Evolutionary conservation across 1,284 basidiomycete genomes (phyloP), one percentile per base, ranked within the genome.

Genomic region (Leccinum pachyderme): DNA sequence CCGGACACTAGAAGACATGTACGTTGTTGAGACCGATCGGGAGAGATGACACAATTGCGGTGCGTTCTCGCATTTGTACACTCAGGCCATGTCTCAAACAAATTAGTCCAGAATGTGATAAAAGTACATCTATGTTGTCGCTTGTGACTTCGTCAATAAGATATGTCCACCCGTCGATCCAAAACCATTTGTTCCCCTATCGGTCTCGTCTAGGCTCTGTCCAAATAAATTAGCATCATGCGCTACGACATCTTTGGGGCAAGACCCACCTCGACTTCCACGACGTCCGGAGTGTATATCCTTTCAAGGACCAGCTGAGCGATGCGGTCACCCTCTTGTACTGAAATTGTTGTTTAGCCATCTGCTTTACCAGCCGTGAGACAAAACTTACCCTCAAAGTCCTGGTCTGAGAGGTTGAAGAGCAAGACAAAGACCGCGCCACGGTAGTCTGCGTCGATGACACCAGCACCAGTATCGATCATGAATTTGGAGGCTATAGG

Each of bases 401-500:
- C 93, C 58, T 83, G 75, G 64, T 95, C 91, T 0, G 89, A 89
- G 56, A 90, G 82, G 71, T 99, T 99, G 83, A 96, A 98, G 35
- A 99, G 80, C 27, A 99, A 78, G n/a, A 98, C 93, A 69, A 91
- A 95, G 53, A 99, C 83, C 7, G 87, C 77, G 5, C 97, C 96
- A 37, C 97, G 83, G 73, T 99, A 99, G 72, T 99, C 96, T 11
- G 92, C 89, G 63, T 99, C 97, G 55, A 99, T 85, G 18, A 99
- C 96, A 33, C 96, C 96, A 5, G 96, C 97, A 1, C 96, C 96
- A 0, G 93, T 95, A 70, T 97, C 91, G 59, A 99, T 98, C 81
- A 94, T 93, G 74, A 93, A 95, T 72, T 99, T 99, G 27, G 89
- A 89, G 4, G 96, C 95, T 95, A 63, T 52, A 44, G 50, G 12